Base-by-base conservation (phyloP, 1,139 yeast genomes). In the Protomyces macrosporus region DNA sequence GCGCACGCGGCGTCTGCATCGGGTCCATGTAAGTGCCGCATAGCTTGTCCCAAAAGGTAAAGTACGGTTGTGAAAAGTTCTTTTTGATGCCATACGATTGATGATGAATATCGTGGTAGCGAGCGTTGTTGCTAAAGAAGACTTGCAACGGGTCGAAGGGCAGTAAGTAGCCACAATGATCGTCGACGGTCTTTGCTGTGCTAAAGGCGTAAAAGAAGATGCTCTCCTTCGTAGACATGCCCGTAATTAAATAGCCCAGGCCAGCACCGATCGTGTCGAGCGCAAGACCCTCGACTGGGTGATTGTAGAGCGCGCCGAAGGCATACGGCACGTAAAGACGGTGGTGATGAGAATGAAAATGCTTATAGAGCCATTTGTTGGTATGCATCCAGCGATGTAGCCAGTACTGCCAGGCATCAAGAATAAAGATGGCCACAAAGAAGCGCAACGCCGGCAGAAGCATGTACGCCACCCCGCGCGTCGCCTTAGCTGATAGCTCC, bases 61-160 rank as follows among this genome's bases (percentile, higher is more conserved):
- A 93, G 77, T 91, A 93, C 6, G 98, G 98, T 78, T 93, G 98
- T n/a, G 95, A 86, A 72, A 86, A 93, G 77, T 93, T 93, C 67
- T 86, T 86, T 78, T 90, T 90, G 76, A 93, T 86, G 40, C 98
- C 98, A 82, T 95, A 93, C 70, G 84, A 84, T 78, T 93, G 98
- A 76, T 93, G 98, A 74, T 93, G 98, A 70, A 93, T 90, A 76
- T 93, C 98, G 73, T 93, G 98, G 75, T 90, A 93, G 48, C 90
- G 87, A 10, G 98, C 89, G 72, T 93, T 91, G 77, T 93, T 93
- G 67, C 98, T 98, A 81, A 93, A 93, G 14, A 91, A 65, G 52
- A 84, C 73, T 77, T 93, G 98, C 79, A 93, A 88, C 40, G 91
- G 84, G 74, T 93, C 98, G 74, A 78, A 88, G 16, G 98, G 98